Evolutionary conservation across 257 asterid genomes (phyloP).

Genomic region (Eucommia ulmoides): DNA sequence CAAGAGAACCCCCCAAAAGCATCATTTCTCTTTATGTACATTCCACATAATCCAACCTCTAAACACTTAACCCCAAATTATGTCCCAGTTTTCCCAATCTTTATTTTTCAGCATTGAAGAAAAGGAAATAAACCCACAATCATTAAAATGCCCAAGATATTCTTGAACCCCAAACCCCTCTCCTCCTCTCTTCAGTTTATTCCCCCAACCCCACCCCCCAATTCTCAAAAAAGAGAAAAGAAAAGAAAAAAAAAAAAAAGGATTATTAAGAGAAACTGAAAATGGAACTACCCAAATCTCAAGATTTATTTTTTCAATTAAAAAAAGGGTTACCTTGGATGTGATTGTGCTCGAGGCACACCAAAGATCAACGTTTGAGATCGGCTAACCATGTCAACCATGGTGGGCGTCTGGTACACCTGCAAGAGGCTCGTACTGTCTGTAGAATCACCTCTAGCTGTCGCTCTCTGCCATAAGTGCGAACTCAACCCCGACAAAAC

Average conservation of each 20-base stretch:
- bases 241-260: neutral
- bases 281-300: too few relatives aligned
- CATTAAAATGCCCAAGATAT: too few relatives aligned
- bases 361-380: conserved; percentile 62
- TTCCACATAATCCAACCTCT: neutral
- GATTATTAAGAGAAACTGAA: neutral
- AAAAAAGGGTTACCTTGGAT: too few relatives aligned
- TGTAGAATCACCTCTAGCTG: conserved; percentile 80
- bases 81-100: neutral
- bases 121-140: neutral
- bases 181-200: neutral
- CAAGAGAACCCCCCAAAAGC: conserved; percentile 1
- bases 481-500: conserved; percentile 89
- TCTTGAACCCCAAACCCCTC: neutral
- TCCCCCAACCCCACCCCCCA: neutral
- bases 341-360: conserved; percentile 26
- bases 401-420: conserved; percentile 82
- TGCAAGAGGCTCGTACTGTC: conserved; percentile 50
- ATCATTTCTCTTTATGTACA: neutral
- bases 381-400: conserved; percentile 80
- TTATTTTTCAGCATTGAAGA: neutral
- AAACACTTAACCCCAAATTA: neutral
- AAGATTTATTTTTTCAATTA: neutral
- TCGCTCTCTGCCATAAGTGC: conserved; percentile 95
- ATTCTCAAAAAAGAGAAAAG: neutral